These are phyloP conservation scores for Piper betle DNA, from an alignment of 164 flowering plant species.

Conservation along the genomic window DNA sequence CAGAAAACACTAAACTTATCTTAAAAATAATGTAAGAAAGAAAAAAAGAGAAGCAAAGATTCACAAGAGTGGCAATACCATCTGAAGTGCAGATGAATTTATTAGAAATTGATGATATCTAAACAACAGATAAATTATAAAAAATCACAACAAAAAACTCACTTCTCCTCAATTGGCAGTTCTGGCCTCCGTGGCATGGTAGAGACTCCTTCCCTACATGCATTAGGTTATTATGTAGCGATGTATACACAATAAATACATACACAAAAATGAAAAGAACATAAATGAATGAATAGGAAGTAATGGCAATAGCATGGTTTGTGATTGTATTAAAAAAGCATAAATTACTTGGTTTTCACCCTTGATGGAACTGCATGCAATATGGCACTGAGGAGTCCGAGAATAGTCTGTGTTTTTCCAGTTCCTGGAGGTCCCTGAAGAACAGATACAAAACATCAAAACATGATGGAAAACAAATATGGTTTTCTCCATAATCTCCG, in stretches of 20 bases:
- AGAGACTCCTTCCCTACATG: conserved; percentile 35
- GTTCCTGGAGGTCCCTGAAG: conserved; percentile 99
- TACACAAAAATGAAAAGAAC: too few species aligned
- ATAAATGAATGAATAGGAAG: too few species aligned
- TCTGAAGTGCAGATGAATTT: not conserved
- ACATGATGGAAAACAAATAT: not conserved
- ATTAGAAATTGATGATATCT: too few species aligned
- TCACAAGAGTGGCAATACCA: too few species aligned
- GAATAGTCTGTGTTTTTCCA: conserved; percentile 96
- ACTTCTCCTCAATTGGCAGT: conserved; percentile 53
- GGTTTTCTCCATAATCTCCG: not conserved
- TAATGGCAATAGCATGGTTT: too few species aligned
- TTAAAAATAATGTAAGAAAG: too few species aligned
- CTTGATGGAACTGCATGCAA: conserved; percentile 86
- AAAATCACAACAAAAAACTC: conserved; percentile 9
- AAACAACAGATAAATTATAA: not conserved
- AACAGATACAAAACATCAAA: not conserved
- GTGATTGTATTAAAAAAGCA: too few species aligned
- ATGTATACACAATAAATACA: too few species aligned
- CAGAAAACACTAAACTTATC: too few species aligned
- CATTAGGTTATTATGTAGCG: too few species aligned
- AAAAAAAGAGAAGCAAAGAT: too few species aligned
- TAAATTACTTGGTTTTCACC: conserved; percentile 50
- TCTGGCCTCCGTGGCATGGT: conserved; percentile 37
- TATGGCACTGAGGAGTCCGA: conserved; percentile 89